Base-by-base conservation (phyloP, 202 grass and related monocot species). In the Eragrostis tef region DNA sequence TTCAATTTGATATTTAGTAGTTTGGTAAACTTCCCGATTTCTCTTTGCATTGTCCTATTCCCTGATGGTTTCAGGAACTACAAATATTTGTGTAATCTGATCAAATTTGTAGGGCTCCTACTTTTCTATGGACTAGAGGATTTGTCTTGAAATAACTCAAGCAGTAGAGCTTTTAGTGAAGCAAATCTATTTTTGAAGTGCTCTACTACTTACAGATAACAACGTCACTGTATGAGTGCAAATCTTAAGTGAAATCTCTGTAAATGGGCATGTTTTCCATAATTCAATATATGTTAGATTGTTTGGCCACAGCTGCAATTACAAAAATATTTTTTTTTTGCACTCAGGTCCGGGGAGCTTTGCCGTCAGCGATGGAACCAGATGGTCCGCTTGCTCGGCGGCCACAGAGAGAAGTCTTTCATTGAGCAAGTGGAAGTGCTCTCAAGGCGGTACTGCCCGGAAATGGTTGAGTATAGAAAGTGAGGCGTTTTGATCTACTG, bases 361-460 rank as follows among this genome's bases (percentile, higher is more conserved):
- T 94, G 90, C 76, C 81, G 78, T 29, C 76, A 66, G 50, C 78
- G 94, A 46, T 94, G 94, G 94, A 78, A 85, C n/a, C 86, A 98
- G 85, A 94, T 92, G 91, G 68, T 89, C 17, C 83, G 89, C 53
- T 9, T 54, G 17, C 61, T 97, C 0, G 89, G 91, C 43, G 81
- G 74, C 10, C 78, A 86, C 36, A 88, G 63, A 71, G 88, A 91
- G 88, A 97, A 41, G 81, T 49, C 89, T 46, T 97, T 97, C 73
- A 89, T 92, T 6, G 91, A 92, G 68, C 89, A 92, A 80, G 60
- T 97, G 36, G 89, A 90, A 68, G 77, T 92, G 27, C 81, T 94
- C 16, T 73, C 83, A 1, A 59, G 73, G 49, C 83, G 91, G 1
- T 94, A 94, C 84, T 80, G 77, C 70, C 34, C 83, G 1, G 89